Base-by-base conservation (phyloP, 2,329 filamentous ascomycete species). In the Stemphylium vesicarium region DNA sequence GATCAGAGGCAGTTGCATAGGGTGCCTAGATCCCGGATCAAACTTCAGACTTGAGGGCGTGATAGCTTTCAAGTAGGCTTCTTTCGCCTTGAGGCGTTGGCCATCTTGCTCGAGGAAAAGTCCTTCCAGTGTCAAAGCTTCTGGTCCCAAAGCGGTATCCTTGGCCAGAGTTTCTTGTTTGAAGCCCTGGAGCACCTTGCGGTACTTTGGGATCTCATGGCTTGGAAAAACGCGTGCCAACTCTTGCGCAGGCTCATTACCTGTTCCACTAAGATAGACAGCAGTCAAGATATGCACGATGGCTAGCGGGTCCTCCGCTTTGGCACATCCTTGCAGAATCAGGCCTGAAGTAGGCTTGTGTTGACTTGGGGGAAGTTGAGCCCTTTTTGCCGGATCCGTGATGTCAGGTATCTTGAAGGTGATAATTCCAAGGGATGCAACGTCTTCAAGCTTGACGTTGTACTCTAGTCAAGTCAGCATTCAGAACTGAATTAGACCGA, bases 81-180 rank as follows among this genome's bases (percentile, higher is more conserved):
- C 36, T 40, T 48, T 57, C 8, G 73, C 72, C 43, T 61, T 43
- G 3, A 62, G 36, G 15, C 37, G 56, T 13, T 67, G 56, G 4
- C 69, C 69, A 18, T 68, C 64, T 35, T 52, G 50, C 47, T 73
- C 70, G 2, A 69, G 41, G n/a, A 74, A 66, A n/a, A 65, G 58
- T 4, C 70, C 73, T 18, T 66, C 58, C 12, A 75, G 44, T 7
- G 67, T 70, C 44, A 73, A 64, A 4, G 65, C 70, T 18, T 71
- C 64, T 1, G 65, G 61, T 7, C 60, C 53, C 9, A 64, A 42
- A 16, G 45, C 29, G 20, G 60, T 51, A 12, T 58, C 39, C 24
- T 71, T 54, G 18, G 38, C 44, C 16, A 10, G 57, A 39, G 12
- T 60, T 53, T 22, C 52, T 33, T n/a, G 56, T 9, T 45, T 61